A percentile compares a stretch with the other conserved stretches of the same genome.
phyloP scores from a whole-genome alignment of 179 eudicot species.

The Beta macrorhiza region DNA sequence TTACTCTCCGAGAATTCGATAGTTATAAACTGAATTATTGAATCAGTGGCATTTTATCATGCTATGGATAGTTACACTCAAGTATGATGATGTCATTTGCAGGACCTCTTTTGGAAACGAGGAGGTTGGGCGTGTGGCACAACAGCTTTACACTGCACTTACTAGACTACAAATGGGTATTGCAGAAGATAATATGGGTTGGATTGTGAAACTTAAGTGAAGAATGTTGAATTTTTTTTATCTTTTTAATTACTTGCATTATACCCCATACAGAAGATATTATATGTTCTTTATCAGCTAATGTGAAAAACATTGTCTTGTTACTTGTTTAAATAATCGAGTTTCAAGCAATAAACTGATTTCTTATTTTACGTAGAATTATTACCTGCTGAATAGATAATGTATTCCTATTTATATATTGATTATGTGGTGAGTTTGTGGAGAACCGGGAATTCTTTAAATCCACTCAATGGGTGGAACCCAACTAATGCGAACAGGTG shows the following conservation, averaged over 20 bases:
- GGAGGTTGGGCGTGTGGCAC: slow-evolving; percentile 74
- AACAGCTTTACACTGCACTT: slow-evolving; percentile 63
- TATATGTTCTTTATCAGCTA: slow-evolving; percentile 1
- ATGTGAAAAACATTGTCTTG: not conserved
- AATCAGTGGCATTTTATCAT: not conserved
- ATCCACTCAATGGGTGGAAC: too few relatives aligned
- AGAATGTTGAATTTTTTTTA: not conserved
- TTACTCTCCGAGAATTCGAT: not conserved
- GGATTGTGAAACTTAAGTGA: slow-evolving; percentile 65
- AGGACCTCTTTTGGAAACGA: slow-evolving; percentile 62
- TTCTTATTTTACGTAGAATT: not conserved
- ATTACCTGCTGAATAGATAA: not conserved
- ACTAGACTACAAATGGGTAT: slow-evolving; percentile 91
- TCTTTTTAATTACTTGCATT: not conserved
- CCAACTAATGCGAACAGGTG: too few relatives aligned
- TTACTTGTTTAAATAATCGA: not conserved
- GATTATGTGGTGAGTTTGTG: too few relatives aligned
- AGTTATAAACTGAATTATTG: not conserved
- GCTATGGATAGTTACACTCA: not conserved
- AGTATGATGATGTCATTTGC: slow-evolving; percentile 8
- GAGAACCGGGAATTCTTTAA: too few relatives aligned
- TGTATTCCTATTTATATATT: too few relatives aligned
- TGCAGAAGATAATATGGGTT: slow-evolving; percentile 70
- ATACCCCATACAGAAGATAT: slow-evolving; percentile 1
- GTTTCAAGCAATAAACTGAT: not conserved